Percentiles rank a stretch among this genome's conserved stretches.
phyloP scores from a whole-genome alignment of 1,284 basidiomycete genomes.

The Tetrapyrgos nigripes region DNA sequence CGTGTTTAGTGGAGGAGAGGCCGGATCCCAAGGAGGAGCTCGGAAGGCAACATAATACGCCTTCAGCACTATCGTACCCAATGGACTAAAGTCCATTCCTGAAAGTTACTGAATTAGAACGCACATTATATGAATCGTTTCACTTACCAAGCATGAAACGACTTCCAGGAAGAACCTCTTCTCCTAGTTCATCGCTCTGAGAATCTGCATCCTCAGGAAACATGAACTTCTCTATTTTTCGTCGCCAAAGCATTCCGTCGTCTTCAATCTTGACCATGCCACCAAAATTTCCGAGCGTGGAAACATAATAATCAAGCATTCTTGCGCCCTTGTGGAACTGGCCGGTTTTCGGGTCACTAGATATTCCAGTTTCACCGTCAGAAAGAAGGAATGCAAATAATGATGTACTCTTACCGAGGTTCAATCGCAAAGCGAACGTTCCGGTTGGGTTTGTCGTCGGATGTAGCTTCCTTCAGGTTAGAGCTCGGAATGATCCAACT shows the following conservation, averaged over 20 bases:
- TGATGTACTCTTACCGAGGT: too few relatives aligned
- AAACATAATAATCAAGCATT: constrained; percentile 33
- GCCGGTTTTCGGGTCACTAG: constrained; percentile 32
- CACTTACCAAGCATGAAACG: constrained; percentile 35
- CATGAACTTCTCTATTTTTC: constrained; percentile 19
- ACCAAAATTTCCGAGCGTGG: constrained; percentile 15
- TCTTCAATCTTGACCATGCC: too few relatives aligned
- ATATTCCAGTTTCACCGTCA: too few relatives aligned
- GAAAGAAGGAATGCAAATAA: too few relatives aligned
- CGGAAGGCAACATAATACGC: constrained; percentile 34
- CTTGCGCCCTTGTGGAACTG: constrained; percentile 25
- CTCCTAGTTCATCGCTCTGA: too few relatives aligned
- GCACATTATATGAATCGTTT: not conserved
- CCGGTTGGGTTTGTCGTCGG: too few relatives aligned
- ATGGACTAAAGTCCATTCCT: constrained; percentile 33
- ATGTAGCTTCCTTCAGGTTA: constrained; percentile 2
- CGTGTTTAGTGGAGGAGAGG: constrained; percentile 24
- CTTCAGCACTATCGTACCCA: constrained; percentile 31
- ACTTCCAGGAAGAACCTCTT: constrained; percentile 23
- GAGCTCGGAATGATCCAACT: constrained; percentile 36
- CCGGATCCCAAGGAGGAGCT: constrained; percentile 26
- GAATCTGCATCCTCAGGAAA: constrained; percentile 21
- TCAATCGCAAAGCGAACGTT: too few relatives aligned
- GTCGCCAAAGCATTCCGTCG: too few relatives aligned
- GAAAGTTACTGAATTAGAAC: not conserved